A percentile compares a stretch with the other conserved stretches of the same genome.
These are phyloP conservation scores for Mrakia gelida DNA, from an alignment of 768 basidiomycete species.

Conservation along the genomic window DNA sequence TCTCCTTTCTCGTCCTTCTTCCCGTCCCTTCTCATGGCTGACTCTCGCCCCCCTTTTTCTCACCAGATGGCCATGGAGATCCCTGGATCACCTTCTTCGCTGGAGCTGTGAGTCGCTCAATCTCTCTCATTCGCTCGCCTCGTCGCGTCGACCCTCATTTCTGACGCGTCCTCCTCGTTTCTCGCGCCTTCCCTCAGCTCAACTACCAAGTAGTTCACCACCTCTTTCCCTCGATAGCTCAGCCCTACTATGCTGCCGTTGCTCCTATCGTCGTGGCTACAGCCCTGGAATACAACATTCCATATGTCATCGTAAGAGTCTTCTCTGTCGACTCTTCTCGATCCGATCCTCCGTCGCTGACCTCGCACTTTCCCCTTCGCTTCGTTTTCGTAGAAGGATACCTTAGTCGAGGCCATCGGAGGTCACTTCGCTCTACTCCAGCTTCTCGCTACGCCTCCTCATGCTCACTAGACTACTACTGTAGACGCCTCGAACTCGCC, in stretches of 20 bases:
- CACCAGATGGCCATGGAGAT: not conserved
- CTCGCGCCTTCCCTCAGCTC: not conserved
- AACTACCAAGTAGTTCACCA: not conserved
- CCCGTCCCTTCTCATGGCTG: not conserved
- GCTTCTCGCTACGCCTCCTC: not conserved
- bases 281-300: not conserved
- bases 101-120: not conserved
- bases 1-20: not conserved
- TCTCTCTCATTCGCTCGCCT: not conserved
- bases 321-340: too few species aligned
- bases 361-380: too few species aligned
- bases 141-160: not conserved
- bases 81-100: not conserved
- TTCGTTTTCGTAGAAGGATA: not conserved
- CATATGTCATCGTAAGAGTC: not conserved
- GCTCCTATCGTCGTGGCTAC: not conserved
- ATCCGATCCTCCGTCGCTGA: too few species aligned
- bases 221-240: not conserved
- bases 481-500: too few species aligned
- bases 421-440: not conserved
- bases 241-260: not conserved
- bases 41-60: not conserved
- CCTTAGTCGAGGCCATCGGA: not conserved
- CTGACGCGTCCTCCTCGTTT: not conserved
- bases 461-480: not conserved